These are phyloP conservation scores for Jackrogersella multiformis DNA, from an alignment of 495 filamentous ascomycete species.

Conservation along the genomic window DNA sequence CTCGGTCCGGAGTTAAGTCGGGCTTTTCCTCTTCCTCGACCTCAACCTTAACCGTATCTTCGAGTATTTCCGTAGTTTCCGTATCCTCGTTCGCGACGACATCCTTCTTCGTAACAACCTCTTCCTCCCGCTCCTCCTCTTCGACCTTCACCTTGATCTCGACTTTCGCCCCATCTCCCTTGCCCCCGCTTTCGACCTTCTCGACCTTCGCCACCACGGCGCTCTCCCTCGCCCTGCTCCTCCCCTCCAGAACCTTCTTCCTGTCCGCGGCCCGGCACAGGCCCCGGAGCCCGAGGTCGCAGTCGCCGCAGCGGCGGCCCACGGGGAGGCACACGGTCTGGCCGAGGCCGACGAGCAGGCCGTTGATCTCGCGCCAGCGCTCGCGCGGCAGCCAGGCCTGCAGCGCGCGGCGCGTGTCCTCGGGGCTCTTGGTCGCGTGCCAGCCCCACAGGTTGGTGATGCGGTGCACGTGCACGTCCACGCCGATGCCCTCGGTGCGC, in stretches of 20 bases:
- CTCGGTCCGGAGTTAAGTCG: constrained; percentile 11
- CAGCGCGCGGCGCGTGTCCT: constrained; percentile 81
- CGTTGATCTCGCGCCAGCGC: constrained; percentile 94
- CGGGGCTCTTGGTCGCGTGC: constrained; percentile 80
- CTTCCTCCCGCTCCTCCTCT: constrained; percentile 30
- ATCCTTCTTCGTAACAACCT: constrained; percentile 46
- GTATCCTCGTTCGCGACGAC: constrained; percentile 41
- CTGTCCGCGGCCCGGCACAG: constrained; percentile 79
- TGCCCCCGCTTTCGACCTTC: no score
- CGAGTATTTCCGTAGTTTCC: neutral
- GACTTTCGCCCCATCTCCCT: constrained; percentile 15
- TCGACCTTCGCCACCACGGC: constrained; percentile 36
- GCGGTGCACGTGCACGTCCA: constrained; percentile 78
- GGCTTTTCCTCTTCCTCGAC: neutral
- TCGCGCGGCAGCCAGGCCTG: constrained; percentile 87
- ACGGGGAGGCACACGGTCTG: constrained; percentile 87
- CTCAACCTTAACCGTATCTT: neutral
- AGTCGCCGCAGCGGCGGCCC: constrained; percentile 82
- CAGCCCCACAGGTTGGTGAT: constrained; percentile 98
- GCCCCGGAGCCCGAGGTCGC: constrained; percentile 74
- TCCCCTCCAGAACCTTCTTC: constrained; percentile 61
- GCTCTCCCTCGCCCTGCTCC: constrained; percentile 49
- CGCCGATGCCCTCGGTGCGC: constrained; percentile 68
- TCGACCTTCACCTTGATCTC: constrained; percentile 40
- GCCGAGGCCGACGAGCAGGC: constrained; percentile 88